Evolutionary conservation across 1,139 yeast species (phyloP).

Genomic region (Hansenula lynferdii): DNA sequence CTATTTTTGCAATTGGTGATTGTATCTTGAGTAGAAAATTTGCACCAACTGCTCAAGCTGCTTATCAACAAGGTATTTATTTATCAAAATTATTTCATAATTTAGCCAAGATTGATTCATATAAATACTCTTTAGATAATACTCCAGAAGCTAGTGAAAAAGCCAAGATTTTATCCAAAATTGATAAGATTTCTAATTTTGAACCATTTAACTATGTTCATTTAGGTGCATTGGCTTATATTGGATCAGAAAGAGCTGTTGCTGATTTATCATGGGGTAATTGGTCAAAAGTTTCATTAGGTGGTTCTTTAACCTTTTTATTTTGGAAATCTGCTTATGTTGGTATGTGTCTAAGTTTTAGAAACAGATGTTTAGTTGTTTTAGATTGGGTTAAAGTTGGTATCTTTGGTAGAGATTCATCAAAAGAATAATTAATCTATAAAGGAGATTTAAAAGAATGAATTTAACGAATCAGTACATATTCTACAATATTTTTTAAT

Average conservation of each 20-base stretch:
- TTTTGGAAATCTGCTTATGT: constrained; percentile 95
- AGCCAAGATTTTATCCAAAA: constrained; percentile 49
- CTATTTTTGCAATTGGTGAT: constrained; percentile 89
- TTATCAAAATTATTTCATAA: constrained; percentile 69
- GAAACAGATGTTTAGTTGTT: constrained; percentile 80
- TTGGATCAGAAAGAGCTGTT: constrained; percentile 89
- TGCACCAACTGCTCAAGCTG: constrained; percentile 97
- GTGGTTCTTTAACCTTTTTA: constrained; percentile 82
- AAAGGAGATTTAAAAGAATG: too few relatives aligned
- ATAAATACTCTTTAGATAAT: constrained; percentile 42
- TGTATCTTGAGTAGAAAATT: constrained; percentile 83
- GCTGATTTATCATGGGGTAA: constrained; percentile 91
- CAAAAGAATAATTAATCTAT: constrained; percentile 29
- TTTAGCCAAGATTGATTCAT: constrained; percentile 61
- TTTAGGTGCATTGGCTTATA: constrained; percentile 75
- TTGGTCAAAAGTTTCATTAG: constrained; percentile 74
- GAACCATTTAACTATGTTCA: constrained; percentile 54
- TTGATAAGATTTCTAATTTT: constrained; percentile 64
- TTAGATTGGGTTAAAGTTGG: constrained; percentile 87
- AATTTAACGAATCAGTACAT: too few relatives aligned
- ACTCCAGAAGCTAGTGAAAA: constrained; percentile 27
- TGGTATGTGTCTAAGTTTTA: constrained; percentile 85
- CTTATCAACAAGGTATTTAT: constrained; percentile 89
- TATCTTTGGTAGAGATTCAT: constrained; percentile 84
- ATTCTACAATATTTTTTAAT: too few relatives aligned